These are phyloP conservation scores for Mallotus japonicus DNA, from an alignment of 441 rosid genomes.

Conservation along the genomic window DNA sequence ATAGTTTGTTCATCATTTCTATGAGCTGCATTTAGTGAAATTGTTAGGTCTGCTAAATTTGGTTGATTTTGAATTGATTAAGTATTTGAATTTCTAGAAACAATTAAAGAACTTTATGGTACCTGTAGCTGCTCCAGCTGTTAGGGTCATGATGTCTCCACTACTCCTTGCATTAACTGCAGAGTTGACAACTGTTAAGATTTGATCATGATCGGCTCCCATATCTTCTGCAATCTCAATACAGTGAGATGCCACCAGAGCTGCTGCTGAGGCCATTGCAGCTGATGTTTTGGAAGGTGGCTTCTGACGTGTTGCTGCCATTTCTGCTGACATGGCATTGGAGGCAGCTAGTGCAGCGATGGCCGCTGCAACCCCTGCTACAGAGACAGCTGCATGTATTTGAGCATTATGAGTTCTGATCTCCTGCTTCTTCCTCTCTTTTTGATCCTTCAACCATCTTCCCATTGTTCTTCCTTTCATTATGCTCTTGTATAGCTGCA, in stretches of 20 bases:
- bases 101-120: slow-evolving; percentile 12
- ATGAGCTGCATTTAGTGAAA: neutral
- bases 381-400: slow-evolving; percentile 86
- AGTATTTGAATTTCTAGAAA: slow-evolving; percentile 4
- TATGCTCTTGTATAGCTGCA: slow-evolving; percentile 74
- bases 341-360: slow-evolving; percentile 75
- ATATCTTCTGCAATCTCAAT: slow-evolving; percentile 89
- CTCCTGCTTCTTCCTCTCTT: slow-evolving; percentile 90
- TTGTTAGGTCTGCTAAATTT: neutral
- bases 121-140: slow-evolving; percentile 99
- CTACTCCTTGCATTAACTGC: slow-evolving; percentile 74
- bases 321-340: slow-evolving; percentile 42
- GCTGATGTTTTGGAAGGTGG: slow-evolving; percentile 39
- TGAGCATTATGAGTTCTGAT: slow-evolving; percentile 76
- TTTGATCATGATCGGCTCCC: slow-evolving; percentile 85
- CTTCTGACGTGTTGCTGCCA: slow-evolving; percentile 30
- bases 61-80: neutral
- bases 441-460: slow-evolving; percentile 86
- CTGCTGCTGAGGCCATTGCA: slow-evolving; percentile 86
- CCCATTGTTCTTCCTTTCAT: slow-evolving; percentile 75
- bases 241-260: slow-evolving; percentile 87
- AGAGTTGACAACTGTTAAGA: slow-evolving; percentile 61
- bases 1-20: neutral
- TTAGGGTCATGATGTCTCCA: slow-evolving; percentile 90
- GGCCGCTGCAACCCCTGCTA: slow-evolving; percentile 91